Percentiles rank a stretch among this genome's conserved stretches.
Evolutionary conservation across 129 eudicot species (phyloP).

Genomic region (Lactuca saligna): DNA sequence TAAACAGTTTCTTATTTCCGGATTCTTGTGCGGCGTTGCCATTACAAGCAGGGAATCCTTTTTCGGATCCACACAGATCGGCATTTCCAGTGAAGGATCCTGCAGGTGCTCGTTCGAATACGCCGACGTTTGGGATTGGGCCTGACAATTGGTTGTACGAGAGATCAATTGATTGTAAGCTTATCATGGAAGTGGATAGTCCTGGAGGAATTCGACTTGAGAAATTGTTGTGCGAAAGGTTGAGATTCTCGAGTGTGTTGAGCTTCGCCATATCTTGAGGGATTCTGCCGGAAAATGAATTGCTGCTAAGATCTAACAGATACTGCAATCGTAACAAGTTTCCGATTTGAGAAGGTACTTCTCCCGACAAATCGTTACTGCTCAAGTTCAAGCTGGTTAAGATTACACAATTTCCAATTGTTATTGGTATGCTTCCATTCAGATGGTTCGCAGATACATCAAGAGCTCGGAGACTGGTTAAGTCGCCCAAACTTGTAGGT

Average conservation of each 20-base stretch:
- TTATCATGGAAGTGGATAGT: constrained; percentile 57
- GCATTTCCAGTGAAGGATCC: constrained; percentile 52
- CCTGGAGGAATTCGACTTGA: constrained; percentile 62
- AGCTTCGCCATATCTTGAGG: constrained; percentile 65
- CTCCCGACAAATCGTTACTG: constrained; percentile 59
- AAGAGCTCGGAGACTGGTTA: constrained; percentile 52
- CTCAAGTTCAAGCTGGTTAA: constrained; percentile 57
- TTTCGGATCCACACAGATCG: constrained; percentile 66
- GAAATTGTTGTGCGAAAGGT: constrained; percentile 75
- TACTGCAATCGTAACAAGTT: constrained; percentile 43
- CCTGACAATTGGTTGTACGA: constrained; percentile 75
- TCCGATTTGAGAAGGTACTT: constrained; percentile 64
- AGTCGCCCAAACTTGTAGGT: constrained; percentile 47
- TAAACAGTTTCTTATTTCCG: constrained; percentile 36
- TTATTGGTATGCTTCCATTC: constrained; percentile 52
- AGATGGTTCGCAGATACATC: constrained; percentile 68
- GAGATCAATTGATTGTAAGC: constrained; percentile 57
- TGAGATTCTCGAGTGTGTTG: constrained; percentile 45
- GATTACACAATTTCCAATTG: constrained; percentile 47
- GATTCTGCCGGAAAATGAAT: constrained; percentile 60
- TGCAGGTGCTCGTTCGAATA: constrained; percentile 46
- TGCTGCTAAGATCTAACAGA: constrained; percentile 71
- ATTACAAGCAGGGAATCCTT: constrained; percentile 56
- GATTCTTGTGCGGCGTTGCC: constrained; percentile 12
- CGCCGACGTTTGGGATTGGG: constrained; percentile 44